Base-by-base conservation (phyloP, 2,329 filamentous ascomycete species). In the Cladophialophora yegresii region DNA sequence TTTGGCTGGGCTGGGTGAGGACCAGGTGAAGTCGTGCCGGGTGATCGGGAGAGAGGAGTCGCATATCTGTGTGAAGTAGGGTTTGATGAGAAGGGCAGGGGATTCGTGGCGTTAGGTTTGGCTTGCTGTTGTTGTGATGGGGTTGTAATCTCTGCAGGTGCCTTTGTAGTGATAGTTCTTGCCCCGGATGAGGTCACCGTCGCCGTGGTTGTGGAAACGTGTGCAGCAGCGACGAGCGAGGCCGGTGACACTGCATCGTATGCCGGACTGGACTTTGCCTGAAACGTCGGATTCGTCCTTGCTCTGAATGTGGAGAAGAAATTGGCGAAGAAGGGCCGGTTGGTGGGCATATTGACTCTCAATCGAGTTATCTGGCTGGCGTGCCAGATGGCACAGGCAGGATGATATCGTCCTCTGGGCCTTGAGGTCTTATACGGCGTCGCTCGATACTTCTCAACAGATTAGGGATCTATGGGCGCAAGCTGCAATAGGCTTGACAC, bases 251-350 rank as follows among this genome's bases (percentile, higher is more conserved):
- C 63, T 51, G 71, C 69, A 47, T 74, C 72, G 32, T 75, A 74
- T 36, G 78, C 73, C 32, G 78, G 69, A 20, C 78, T 74, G n/a
- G 78, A 77, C 10, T 84, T 80, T 26, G 85, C 78, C 72, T 87
- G 87, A 69, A 85, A 81, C 62, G 82, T 80, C 32, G 71, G 69
- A 56, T 62, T 71, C 49, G 85, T 86, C 72, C 88, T 86, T 57
- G 87, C 85, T 58, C 87, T 82, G 73, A 89, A 89, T 67, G 86
- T 85, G 54, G 87, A 84, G 67, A 89, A 82, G 77, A 89, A 88
- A 78, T 86, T 86, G 70, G 85, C 82, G 71, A 89, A 81, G 77
- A 89, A 89, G 54, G 83, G 86, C 63, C 86, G 78, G 77, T 89
- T 88, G 68, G 84, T 87, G 1, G 85, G 83, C 86, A 88, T 88